phyloP scores from a whole-genome alignment of 768 basidiomycete species.

The Lactifluus subvellereus region DNA sequence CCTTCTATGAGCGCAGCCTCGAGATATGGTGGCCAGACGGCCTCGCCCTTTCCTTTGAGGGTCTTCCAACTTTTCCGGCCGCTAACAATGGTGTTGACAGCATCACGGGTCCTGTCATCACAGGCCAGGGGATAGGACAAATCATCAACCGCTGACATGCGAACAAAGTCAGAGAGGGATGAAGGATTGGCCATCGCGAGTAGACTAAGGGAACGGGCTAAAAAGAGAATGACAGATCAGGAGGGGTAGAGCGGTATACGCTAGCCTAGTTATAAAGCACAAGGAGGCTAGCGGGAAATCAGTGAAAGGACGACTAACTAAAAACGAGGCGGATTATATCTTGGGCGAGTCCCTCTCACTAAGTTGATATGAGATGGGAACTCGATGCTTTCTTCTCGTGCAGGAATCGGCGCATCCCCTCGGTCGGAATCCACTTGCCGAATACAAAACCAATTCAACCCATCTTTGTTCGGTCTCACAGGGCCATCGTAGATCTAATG shows the following conservation, averaged over 20 bases:
- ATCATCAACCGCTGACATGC: slow-evolving; percentile 26
- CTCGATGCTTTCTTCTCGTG: slow-evolving; percentile 9
- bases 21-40: slow-evolving; percentile 75
- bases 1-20: slow-evolving; percentile 76
- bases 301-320: slow-evolving; percentile 13
- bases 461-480: slow-evolving; percentile 21
- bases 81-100: slow-evolving; percentile 60
- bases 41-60: slow-evolving; percentile 57
- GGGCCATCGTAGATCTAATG: slow-evolving; percentile 20
- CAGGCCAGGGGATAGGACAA: slow-evolving; percentile 21
- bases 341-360: not conserved
- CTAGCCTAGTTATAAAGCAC: slow-evolving; percentile 13
- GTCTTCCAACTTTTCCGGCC: slow-evolving; percentile 75
- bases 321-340: slow-evolving; percentile 24
- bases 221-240: slow-evolving; percentile 12
- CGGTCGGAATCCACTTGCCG: slow-evolving; percentile 19
- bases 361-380: slow-evolving; percentile 21
- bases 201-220: slow-evolving; percentile 8
- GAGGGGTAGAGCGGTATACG: not conserved
- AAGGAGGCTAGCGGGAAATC: slow-evolving; percentile 11
- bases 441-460: slow-evolving; percentile 21
- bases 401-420: slow-evolving; percentile 17
- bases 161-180: slow-evolving; percentile 23
- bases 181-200: slow-evolving; percentile 21
- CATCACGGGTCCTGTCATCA: slow-evolving; percentile 37